phyloP scores from a whole-genome alignment of 2,329 filamentous ascomycete genomes.

The Furcasterigmium sp. region DNA sequence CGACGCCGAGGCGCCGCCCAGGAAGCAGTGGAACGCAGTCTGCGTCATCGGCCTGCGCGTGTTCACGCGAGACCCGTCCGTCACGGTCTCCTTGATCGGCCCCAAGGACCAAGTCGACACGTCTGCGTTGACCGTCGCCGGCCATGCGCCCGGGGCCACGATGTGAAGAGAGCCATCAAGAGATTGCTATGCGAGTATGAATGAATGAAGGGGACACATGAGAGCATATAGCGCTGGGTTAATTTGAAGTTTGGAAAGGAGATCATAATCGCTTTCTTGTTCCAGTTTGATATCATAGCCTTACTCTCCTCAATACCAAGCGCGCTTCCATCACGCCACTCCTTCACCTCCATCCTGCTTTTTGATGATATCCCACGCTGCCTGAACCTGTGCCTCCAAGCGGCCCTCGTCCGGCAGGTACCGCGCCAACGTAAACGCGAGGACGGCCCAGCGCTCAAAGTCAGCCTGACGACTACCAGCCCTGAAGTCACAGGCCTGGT shows the following conservation, averaged over 20 bases:
- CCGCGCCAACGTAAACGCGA: constrained; percentile 57
- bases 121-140: constrained; percentile 18
- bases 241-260: no score
- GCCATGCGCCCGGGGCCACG: constrained; percentile 22
- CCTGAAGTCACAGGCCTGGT: constrained; percentile 44
- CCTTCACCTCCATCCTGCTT: no score
- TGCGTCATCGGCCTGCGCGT: constrained; percentile 33
- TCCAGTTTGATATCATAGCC: no score
- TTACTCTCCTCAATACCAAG: no score
- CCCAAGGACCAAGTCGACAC: constrained; percentile 22
- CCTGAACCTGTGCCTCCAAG: constrained; percentile 37
- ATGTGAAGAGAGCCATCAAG: constrained; percentile 11
- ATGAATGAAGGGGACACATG: no score
- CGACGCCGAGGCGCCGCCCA: constrained; percentile 9
- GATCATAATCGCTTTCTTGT: no score
- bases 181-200: no score
- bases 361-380: not conserved
- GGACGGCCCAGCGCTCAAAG: constrained; percentile 48
- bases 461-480: not conserved
- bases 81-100: constrained; percentile 27
- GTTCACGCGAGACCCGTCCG: constrained; percentile 27
- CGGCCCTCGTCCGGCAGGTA: constrained; percentile 49
- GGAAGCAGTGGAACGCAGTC: constrained; percentile 33
- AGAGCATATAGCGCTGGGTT: no score
- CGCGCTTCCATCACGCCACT: no score